These are phyloP conservation scores for Halophytophthora polymorphica DNA, from an alignment of 352 stramenopile species.

Conservation along the genomic window DNA sequence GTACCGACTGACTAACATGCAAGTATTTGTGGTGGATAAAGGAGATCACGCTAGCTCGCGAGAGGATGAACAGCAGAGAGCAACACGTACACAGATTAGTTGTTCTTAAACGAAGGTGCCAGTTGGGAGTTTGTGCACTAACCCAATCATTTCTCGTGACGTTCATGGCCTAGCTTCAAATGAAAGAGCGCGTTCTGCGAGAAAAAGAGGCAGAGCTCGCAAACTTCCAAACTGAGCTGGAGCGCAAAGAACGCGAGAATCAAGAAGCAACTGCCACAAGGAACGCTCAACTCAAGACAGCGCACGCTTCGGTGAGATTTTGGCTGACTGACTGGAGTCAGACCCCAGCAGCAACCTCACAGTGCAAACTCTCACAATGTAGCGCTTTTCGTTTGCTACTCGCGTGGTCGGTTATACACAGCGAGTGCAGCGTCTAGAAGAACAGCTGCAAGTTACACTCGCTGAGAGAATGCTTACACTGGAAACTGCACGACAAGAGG, in stretches of 20 bases:
- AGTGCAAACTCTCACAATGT: neutral
- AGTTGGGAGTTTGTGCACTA: neutral
- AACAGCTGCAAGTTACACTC: neutral
- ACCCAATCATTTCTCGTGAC: neutral
- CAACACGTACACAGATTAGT: constrained; percentile 27
- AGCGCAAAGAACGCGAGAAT: constrained; percentile 11
- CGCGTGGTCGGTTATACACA: neutral
- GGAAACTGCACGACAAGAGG: constrained; percentile 7
- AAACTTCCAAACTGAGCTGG: constrained; percentile 15
- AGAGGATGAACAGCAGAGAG: constrained; percentile 21
- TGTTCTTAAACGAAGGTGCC: neutral
- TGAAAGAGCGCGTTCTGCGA: constrained; percentile 42
- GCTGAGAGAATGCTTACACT: constrained; percentile 5
- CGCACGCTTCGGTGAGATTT: neutral
- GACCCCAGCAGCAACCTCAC: neutral
- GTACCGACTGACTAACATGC: neutral
- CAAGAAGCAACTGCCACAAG: neutral
- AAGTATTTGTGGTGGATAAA: neutral
- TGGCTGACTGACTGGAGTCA: too few species aligned
- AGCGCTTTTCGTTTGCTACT: neutral
- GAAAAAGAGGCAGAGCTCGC: constrained; percentile 40
- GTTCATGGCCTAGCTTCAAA: constrained; percentile 17
- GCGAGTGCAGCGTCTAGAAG: constrained; percentile 3
- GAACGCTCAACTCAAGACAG: neutral
- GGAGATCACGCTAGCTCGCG: constrained; percentile 16